Percentiles rank a stretch among this genome's conserved stretches.
Conservation (phyloP, 2,329 filamentous ascomycete genomes). For the Alternaria sp. region DNA sequence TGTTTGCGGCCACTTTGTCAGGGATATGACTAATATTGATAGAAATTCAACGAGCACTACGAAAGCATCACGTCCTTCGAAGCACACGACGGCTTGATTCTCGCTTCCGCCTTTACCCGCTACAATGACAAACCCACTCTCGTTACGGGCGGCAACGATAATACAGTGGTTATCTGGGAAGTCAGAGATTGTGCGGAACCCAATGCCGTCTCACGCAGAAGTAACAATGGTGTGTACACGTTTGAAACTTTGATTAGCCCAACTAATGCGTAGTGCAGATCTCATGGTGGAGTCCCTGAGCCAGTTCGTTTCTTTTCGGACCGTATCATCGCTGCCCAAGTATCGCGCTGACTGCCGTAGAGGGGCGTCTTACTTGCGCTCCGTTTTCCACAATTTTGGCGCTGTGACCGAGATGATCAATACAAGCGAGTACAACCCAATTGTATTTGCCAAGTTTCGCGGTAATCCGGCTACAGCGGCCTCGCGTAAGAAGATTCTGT, state of each 20-base stretch:
- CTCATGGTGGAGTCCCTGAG: slow-evolving; percentile 71
- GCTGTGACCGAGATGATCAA: slow-evolving; percentile 85
- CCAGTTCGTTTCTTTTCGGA: slow-evolving; percentile 91
- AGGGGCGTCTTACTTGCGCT: slow-evolving; percentile 88
- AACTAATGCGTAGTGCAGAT: slow-evolving; percentile 55
- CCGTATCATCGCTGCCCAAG: slow-evolving; percentile 84
- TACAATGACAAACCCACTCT: slow-evolving; percentile 81
- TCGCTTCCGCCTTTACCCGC: slow-evolving; percentile 80
- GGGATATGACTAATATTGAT: slow-evolving; percentile 26
- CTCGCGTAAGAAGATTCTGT: slow-evolving; percentile 84
- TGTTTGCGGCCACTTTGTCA: background rate
- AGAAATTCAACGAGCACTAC: slow-evolving; percentile 83
- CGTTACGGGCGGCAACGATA: slow-evolving; percentile 93
- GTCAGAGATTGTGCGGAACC: slow-evolving; percentile 65
- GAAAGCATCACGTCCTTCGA: slow-evolving; percentile 80
- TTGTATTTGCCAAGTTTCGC: slow-evolving; percentile 90
- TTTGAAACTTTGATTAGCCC: slow-evolving; percentile 7
- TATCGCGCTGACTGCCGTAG: slow-evolving; percentile 92
- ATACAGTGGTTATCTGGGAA: slow-evolving; percentile 88
- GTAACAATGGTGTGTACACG: slow-evolving; percentile 62
- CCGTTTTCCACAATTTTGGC: slow-evolving; percentile 90
- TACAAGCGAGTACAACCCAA: slow-evolving; percentile 84
- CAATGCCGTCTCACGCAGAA: slow-evolving; percentile 58
- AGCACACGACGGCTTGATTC: slow-evolving; percentile 85
- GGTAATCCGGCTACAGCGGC: slow-evolving; percentile 73